These are phyloP conservation scores for Aureobasidium sp. DNA, from an alignment of 2,329 filamentous ascomycete genomes.

Conservation along the genomic window DNA sequence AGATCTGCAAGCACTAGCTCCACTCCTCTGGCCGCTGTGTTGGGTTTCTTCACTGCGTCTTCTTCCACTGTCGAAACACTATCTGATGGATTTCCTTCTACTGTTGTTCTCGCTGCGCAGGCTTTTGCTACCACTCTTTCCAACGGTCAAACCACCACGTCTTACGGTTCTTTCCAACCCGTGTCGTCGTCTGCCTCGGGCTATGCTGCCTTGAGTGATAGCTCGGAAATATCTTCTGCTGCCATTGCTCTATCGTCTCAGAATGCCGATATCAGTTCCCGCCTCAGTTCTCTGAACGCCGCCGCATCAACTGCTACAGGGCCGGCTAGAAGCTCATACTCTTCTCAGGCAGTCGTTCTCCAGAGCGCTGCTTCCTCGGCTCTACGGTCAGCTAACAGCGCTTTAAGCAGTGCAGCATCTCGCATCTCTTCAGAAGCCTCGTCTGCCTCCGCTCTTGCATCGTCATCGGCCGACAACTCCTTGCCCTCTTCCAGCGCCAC, in stretches of 20 bases:
- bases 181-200: neutral
- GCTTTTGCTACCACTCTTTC: conserved; percentile 12
- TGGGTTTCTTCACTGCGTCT: conserved; percentile 9
- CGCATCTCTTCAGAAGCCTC: neutral
- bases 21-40: neutral
- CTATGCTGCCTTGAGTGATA: neutral
- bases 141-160: conserved; percentile 12
- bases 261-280: neutral
- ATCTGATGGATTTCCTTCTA: conserved; percentile 12
- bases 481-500: conserved; percentile 1
- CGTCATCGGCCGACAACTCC: neutral
- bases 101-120: neutral
- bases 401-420: neutral
- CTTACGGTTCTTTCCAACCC: conserved; percentile 7
- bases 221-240: neutral
- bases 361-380: conserved; percentile 1
- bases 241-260: neutral
- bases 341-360: neutral
- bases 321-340: conserved; percentile 11
- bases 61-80: conserved; percentile 14
- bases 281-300: neutral
- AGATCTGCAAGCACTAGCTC: neutral
- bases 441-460: neutral
- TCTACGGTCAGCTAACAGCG: neutral
- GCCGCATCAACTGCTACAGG: conserved; percentile 6